phyloP scores from a whole-genome alignment of 2,329 filamentous ascomycete species.

The Colletotrichum sp. region DNA sequence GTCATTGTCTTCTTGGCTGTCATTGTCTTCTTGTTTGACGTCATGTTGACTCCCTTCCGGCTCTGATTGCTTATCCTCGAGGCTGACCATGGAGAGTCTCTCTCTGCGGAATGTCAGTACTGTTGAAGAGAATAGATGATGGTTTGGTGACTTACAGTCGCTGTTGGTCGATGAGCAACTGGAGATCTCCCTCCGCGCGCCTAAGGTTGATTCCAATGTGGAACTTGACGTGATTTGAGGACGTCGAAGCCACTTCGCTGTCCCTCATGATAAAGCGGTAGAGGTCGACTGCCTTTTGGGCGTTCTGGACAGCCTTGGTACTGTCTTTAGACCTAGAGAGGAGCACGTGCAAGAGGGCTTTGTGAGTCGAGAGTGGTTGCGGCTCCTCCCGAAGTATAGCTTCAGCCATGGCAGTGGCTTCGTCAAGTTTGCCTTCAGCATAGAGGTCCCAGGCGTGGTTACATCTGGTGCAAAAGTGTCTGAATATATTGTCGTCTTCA shows the following conservation, averaged over 20 bases:
- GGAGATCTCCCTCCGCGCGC: not conserved
- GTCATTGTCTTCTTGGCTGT: not conserved
- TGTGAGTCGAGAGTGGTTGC: not conserved
- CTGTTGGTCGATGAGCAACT: not conserved
- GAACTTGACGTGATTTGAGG: not conserved
- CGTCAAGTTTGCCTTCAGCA: not conserved
- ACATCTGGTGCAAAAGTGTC: not conserved
- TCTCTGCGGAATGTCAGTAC: not conserved
- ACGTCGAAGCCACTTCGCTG: not conserved
- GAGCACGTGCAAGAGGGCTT: not conserved
- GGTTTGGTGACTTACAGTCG: not conserved
- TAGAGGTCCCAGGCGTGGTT: not conserved
- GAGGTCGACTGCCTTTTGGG: not conserved
- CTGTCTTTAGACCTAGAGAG: not conserved
- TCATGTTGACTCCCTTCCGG: not conserved
- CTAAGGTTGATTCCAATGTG: not conserved
- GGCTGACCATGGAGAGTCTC: fast-evolving
- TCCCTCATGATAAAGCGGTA: not conserved
- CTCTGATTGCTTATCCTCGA: not conserved
- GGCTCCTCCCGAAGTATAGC: not conserved
- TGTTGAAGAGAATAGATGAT: not conserved
- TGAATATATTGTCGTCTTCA: not conserved
- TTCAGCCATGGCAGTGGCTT: not conserved
- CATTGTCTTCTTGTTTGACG: not conserved
- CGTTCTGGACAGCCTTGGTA: not conserved